Percentiles rank a stretch among this genome's conserved stretches.
Conservation (phyloP, 495 filamentous ascomycete species). For the Cercophora samala region DNA sequence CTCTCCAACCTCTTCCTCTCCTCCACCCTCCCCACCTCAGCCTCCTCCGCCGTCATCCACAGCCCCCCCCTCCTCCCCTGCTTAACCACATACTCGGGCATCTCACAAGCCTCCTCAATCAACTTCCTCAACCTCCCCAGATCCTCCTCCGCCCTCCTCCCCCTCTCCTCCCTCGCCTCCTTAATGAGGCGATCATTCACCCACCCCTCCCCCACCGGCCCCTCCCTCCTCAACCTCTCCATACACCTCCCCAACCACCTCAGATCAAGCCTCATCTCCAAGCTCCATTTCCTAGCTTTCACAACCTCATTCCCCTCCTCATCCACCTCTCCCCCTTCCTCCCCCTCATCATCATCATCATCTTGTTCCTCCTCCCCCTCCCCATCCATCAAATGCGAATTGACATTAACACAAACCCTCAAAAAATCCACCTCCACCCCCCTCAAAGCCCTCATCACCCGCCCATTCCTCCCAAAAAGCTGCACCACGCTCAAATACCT, state of each 20-base stretch:
- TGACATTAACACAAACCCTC: constrained; percentile 27
- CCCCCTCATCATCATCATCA: constrained; percentile 1
- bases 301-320: neutral
- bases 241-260: constrained; percentile 22
- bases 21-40: constrained; percentile 18
- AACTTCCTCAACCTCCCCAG: constrained; percentile 18
- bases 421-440: constrained; percentile 26
- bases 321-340: neutral
- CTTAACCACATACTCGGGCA: constrained; percentile 14
- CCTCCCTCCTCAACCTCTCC: neutral
- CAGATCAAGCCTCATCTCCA: constrained; percentile 32
- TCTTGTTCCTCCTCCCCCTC: neutral
- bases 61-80: neutral
- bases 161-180: constrained; percentile 11
- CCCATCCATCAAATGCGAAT: constrained; percentile 13
- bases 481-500: constrained; percentile 22
- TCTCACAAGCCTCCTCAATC: constrained; percentile 18
- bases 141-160: constrained; percentile 3
- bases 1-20: constrained; percentile 6
- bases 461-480: constrained; percentile 22
- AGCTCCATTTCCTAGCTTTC: constrained; percentile 13
- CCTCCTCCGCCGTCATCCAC: constrained; percentile 9
- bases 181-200: constrained; percentile 22
- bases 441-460: constrained; percentile 20
- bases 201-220: constrained; percentile 13